Evolutionary conservation across 1,139 yeast genomes (phyloP).

Genomic region (Debaryomyces robertsiae): DNA sequence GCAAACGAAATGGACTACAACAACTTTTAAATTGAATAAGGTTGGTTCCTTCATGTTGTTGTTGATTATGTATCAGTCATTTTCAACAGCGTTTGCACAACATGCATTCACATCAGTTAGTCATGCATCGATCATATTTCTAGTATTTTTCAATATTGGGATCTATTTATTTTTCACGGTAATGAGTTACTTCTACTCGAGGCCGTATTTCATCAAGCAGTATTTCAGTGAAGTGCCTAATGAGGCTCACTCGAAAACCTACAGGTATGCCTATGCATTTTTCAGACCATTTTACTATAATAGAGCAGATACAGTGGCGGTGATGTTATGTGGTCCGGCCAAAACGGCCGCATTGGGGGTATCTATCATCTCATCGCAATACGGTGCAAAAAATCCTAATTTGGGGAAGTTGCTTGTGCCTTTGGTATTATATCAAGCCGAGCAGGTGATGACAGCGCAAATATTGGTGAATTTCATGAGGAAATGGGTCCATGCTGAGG

Average conservation of each 20-base stretch:
- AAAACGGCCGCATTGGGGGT: constrained; percentile 93
- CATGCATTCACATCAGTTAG: constrained; percentile 74
- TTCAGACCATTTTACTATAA: constrained; percentile 71
- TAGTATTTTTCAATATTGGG: constrained; percentile 80
- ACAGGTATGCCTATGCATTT: constrained; percentile 39
- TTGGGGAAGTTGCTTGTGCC: constrained; percentile 79
- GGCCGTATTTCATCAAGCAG: constrained; percentile 57
- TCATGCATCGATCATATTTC: constrained; percentile 66
- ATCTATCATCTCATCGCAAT: constrained; percentile 76
- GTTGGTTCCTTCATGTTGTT: constrained; percentile 79
- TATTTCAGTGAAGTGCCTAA: constrained; percentile 52
- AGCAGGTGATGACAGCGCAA: constrained; percentile 80
- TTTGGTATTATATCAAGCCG: constrained; percentile 80
- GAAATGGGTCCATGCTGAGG: constrained; percentile 61
- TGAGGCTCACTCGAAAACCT: constrained; percentile 41
- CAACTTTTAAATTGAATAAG: constrained; percentile 63
- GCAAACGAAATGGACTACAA: constrained; percentile 60
- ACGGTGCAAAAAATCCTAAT: constrained; percentile 60
- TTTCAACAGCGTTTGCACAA: constrained; percentile 86
- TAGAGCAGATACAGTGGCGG: constrained; percentile 71
- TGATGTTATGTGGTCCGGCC: constrained; percentile 89
- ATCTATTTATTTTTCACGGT: constrained; percentile 74
- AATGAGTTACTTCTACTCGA: constrained; percentile 56
- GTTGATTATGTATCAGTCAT: constrained; percentile 80
- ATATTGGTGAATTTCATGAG: constrained; percentile 64